Base-by-base conservation (phyloP, 768 basidiomycete genomes). In the Phylloporus arenicola region DNA sequence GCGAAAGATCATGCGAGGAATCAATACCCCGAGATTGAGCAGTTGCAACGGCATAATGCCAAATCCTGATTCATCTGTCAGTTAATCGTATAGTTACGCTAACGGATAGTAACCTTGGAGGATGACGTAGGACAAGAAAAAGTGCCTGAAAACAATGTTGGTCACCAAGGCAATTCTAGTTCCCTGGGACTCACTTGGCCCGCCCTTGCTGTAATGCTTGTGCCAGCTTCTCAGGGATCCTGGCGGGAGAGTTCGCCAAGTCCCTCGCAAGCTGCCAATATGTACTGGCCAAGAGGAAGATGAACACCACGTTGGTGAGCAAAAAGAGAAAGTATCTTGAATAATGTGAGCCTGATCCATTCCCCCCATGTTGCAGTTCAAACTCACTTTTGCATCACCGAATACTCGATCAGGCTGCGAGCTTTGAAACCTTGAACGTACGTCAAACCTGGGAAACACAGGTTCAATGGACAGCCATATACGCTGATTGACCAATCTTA, bases 31-130 rank as follows among this genome's bases (percentile, higher is more conserved):
- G 9, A 96, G 72, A 62, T 97, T 97, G 20, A 99, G 79, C 10
- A 99, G 75, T 60, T 99, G 93, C 31, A 98, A 71, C 4, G 96
- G 96, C 88, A 97, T 95, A 61, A 98, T 83, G 58, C 91, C 95
- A 27, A 98, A 68, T 1, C 86, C 91, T 91, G 47, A 17, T 9
- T 25, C 16, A 45, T 22, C 45, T 20, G 13, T 57, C 42, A 62
- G 51, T 40, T 12, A 30, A 49, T 25, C 16, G 29, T 41, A 31
- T 16, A 8, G 16, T 12, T 38, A 45, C 5, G 17, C 29, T 16
- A 33, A 9, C 9, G 30, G 10, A 24, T 22, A 27, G 57, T 16
- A 44, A 83, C 87, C 87, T 80, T 92, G 89, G 4, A 91, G 75
- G 45, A 91, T 84, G 14, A 90, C 87, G 62, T 90, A 91, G 8